Conservation (phyloP, 495 filamentous ascomycete genomes). For the Penicillium dipodomyicola region DNA sequence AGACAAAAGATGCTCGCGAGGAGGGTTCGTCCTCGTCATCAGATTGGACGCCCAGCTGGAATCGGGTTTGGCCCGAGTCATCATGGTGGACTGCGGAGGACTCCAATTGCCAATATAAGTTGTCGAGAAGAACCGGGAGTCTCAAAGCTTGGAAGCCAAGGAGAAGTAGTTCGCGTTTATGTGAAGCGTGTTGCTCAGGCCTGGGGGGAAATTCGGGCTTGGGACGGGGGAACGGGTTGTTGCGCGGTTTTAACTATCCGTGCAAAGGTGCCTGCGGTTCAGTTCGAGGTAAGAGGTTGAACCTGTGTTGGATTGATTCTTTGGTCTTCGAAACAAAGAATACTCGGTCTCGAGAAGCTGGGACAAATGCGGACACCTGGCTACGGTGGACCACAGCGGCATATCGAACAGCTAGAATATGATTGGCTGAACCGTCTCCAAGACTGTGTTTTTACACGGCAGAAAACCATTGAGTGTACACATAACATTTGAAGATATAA, state of each 20-base stretch:
- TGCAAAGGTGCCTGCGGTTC: background rate
- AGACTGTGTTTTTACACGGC: background rate
- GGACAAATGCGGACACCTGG: conserved; percentile 1
- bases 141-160: background rate
- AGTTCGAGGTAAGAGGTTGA: no score
- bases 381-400: background rate
- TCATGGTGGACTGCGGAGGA: conserved; percentile 14
- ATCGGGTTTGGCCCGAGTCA: conserved; percentile 17
- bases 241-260: background rate
- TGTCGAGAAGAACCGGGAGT: background rate
- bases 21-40: conserved; percentile 14
- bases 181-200: conserved; percentile 2
- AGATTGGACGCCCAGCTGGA: conserved; percentile 27
- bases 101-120: background rate
- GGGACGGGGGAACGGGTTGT: background rate
- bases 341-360: conserved; percentile 1
- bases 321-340: conserved; percentile 6
- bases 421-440: background rate
- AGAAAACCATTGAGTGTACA: background rate
- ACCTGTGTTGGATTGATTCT: background rate
- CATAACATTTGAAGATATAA: background rate
- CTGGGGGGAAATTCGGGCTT: background rate
- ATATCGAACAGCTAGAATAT: background rate
- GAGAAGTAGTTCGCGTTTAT: background rate
- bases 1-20: conserved; percentile 19